Percentiles rank a stretch among this genome's conserved stretches.
Conservation (phyloP, 495 filamentous ascomycete genomes). For the Podospora australis region DNA sequence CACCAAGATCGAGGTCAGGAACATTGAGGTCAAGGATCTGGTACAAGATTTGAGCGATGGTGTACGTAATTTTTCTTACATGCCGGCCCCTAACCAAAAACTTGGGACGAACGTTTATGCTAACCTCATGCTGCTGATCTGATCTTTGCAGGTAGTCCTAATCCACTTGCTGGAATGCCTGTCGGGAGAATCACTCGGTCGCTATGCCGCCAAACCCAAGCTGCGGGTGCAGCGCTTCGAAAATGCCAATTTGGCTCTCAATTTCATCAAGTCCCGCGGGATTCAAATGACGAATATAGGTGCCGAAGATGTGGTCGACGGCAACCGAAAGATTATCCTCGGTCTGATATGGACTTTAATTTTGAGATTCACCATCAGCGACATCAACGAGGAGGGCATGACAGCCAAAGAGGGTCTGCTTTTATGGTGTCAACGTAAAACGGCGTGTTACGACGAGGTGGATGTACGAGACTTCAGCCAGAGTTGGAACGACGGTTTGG, state of each 20-base stretch:
- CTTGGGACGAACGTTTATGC: neutral
- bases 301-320: slow-evolving; percentile 96
- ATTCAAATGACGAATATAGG: slow-evolving; percentile 99
- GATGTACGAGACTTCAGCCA: slow-evolving; percentile 87
- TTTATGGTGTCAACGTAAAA: slow-evolving; percentile 97
- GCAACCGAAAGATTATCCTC: slow-evolving; percentile 94
- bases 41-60: slow-evolving; percentile 88
- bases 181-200: slow-evolving; percentile 84
- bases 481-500: slow-evolving; percentile 95
- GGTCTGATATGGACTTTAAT: slow-evolving; percentile 97
- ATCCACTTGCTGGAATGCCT: slow-evolving; percentile 97
- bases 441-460: slow-evolving; percentile 95
- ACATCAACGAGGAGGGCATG: slow-evolving; percentile 97
- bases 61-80: slow-evolving; percentile 46
- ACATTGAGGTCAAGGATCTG: slow-evolving; percentile 72
- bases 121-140: slow-evolving; percentile 3
- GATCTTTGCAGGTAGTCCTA: slow-evolving; percentile 63
- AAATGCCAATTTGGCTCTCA: slow-evolving; percentile 92
- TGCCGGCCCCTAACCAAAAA: neutral
- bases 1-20: slow-evolving; percentile 75
- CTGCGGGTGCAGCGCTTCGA: slow-evolving; percentile 96
- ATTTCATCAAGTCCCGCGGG: slow-evolving; percentile 82
- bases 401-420: slow-evolving; percentile 93
- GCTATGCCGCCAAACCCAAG: slow-evolving; percentile 93
- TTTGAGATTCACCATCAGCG: slow-evolving; percentile 93